These are phyloP conservation scores for Amanita brunnescens DNA, from an alignment of 768 basidiomycete species.

Conservation along the genomic window DNA sequence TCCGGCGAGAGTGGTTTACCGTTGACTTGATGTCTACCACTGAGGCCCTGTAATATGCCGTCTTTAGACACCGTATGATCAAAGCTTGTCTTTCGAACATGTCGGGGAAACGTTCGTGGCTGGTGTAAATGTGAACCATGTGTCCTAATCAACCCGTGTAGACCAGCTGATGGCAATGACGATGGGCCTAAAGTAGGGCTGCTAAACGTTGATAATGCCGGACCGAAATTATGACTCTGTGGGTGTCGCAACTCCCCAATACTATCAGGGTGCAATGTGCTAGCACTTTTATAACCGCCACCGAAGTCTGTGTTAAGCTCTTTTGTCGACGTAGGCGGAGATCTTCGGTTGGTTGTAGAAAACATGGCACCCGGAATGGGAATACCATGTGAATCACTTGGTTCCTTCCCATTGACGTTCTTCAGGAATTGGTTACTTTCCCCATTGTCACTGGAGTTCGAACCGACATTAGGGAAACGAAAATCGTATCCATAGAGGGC, in stretches of 20 bases:
- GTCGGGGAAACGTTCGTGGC: constrained; percentile 64
- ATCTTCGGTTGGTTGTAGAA: constrained; percentile 38
- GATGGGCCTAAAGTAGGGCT: constrained; percentile 54
- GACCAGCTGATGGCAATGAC: constrained; percentile 64
- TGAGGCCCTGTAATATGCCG: constrained; percentile 45
- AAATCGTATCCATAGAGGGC: constrained; percentile 7
- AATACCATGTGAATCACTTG: constrained; percentile 20
- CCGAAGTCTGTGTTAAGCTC: constrained; percentile 35
- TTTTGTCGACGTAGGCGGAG: constrained; percentile 31
- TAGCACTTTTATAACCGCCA: constrained; percentile 36
- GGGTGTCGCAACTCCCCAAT: constrained; percentile 18
- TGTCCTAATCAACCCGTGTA: constrained; percentile 44
- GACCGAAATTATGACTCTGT: constrained; percentile 26
- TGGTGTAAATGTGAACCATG: constrained; percentile 22
- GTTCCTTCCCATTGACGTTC: neutral
- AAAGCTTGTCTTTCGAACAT: constrained; percentile 90
- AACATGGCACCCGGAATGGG: constrained; percentile 36
- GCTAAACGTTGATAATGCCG: constrained; percentile 31
- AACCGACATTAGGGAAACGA: neutral
- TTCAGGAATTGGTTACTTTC: constrained; percentile 6
- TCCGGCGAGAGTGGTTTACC: constrained; percentile 64
- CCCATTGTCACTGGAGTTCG: neutral
- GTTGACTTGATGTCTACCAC: constrained; percentile 74
- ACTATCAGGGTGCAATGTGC: constrained; percentile 29
- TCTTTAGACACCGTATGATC: constrained; percentile 82